Conservation (phyloP, 2,329 filamentous ascomycete genomes). For the Geosmithia putterillii region DNA sequence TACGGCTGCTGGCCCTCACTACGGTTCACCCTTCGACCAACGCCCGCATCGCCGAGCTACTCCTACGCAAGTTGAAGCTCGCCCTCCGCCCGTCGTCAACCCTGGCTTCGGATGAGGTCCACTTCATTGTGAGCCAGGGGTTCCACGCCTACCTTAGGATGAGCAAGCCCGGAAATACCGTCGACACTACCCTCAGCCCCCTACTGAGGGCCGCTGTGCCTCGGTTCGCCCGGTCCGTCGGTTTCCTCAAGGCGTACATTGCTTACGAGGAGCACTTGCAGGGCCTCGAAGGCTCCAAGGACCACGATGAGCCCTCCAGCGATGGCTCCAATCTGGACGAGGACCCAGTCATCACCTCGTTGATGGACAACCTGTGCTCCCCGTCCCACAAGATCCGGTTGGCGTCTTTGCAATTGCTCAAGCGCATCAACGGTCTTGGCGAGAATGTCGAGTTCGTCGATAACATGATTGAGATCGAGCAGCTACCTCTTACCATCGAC, state of each 20-base stretch:
- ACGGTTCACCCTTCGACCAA: constrained; percentile 54
- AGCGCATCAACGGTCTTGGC: constrained; percentile 31
- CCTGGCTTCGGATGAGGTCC: constrained; percentile 48
- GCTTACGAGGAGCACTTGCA: constrained; percentile 35
- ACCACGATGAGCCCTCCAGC: constrained; percentile 18
- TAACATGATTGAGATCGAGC: constrained; percentile 66
- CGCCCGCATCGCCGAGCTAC: constrained; percentile 50
- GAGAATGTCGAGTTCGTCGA: constrained; percentile 15
- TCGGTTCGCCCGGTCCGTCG: constrained; percentile 50
- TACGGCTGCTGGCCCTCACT: constrained; percentile 49
- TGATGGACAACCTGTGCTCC: constrained; percentile 63
- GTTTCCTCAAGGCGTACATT: constrained; percentile 53
- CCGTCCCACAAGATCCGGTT: constrained; percentile 65
- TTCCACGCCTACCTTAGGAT: constrained; percentile 62
- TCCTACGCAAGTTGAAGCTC: constrained; percentile 54
- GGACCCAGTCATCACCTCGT: constrained; percentile 47
- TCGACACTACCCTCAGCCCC: constrained; percentile 51
- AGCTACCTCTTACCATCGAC: constrained; percentile 64
- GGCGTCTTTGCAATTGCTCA: constrained; percentile 60
- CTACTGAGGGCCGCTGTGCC: constrained; percentile 54
- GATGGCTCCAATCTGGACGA: constrained; percentile 33
- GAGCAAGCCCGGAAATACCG: constrained; percentile 41
- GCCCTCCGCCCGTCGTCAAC: constrained; percentile 49
- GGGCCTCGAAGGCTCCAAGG: constrained; percentile 3
- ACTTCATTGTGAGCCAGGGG: constrained; percentile 63